phyloP scores from a whole-genome alignment of 768 basidiomycete genomes.

The Auricularia sp. region DNA sequence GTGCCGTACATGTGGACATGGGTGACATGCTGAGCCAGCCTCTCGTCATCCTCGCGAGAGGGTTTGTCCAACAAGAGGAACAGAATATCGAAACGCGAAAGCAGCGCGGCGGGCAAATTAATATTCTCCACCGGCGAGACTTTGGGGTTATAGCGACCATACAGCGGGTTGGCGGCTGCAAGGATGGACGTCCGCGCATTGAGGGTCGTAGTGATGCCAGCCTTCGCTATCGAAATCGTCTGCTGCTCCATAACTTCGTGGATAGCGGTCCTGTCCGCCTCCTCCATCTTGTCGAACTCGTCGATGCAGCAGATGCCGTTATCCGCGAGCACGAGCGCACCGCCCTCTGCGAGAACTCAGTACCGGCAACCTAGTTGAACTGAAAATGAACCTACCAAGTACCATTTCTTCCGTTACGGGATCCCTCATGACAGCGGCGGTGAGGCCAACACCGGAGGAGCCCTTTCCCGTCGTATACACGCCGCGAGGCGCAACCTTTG shows the following conservation, averaged over 20 bases:
- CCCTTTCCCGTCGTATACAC: constrained; percentile 98
- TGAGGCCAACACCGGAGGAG: constrained; percentile 96
- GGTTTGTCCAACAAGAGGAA: constrained; percentile 98
- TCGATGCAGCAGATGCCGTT: constrained; percentile 99
- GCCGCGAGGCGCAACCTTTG: constrained; percentile 94
- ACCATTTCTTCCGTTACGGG: constrained; percentile 99
- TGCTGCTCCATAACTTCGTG: constrained; percentile 99
- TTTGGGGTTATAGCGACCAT: constrained; percentile 96
- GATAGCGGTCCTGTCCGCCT: constrained; percentile 92
- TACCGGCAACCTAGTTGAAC: constrained; percentile 4
- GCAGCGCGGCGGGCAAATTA: constrained; percentile 91
- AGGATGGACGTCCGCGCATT: constrained; percentile 97
- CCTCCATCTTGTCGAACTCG: constrained; percentile 99
- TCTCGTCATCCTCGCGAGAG: constrained; percentile 87
- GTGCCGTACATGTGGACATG: constrained; percentile 94
- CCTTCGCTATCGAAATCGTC: constrained; percentile 98
- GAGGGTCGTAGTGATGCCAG: constrained; percentile 95
- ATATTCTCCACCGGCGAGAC: constrained; percentile 98
- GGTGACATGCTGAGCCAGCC: constrained; percentile 93
- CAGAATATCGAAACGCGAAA: constrained; percentile 92
- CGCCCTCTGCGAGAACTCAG: constrained; percentile 63
- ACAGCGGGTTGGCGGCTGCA: constrained; percentile 95
- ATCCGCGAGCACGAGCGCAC: constrained; percentile 96
- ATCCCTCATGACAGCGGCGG: constrained; percentile 97
- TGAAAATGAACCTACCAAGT: constrained; percentile 51